Percentiles rank a stretch among this genome's conserved stretches.
Conservation (phyloP, 176 grass and related monocot species). For the Triticum aestivum region DNA sequence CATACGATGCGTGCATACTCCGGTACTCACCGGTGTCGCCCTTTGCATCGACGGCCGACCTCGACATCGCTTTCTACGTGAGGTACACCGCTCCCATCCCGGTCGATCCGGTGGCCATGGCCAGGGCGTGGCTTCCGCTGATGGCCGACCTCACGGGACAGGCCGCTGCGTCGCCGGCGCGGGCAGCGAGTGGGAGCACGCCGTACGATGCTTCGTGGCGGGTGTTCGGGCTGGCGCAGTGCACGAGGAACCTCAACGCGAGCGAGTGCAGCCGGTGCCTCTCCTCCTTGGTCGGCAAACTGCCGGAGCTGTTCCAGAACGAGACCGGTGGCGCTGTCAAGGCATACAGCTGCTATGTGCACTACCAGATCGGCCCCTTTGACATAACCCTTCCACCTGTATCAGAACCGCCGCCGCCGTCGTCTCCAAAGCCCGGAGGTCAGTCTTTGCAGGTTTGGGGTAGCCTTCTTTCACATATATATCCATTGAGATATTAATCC, state of each 20-base stretch:
- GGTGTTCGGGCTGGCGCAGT: slow-evolving; percentile 53
- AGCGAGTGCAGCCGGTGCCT: slow-evolving; percentile 32
- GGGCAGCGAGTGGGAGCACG: background rate
- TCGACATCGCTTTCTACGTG: background rate
- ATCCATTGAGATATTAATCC: background rate
- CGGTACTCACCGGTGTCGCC: slow-evolving; percentile 22
- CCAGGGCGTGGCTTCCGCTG: background rate
- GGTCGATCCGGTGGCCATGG: background rate
- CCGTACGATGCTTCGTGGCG: background rate
- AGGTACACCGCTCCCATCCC: background rate
- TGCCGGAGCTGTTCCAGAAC: background rate
- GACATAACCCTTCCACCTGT: background rate
- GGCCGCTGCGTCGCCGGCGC: background rate
- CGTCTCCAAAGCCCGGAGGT: slow-evolving; percentile 3
- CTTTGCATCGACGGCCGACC: background rate
- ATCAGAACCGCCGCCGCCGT: background rate
- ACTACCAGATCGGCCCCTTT: background rate
- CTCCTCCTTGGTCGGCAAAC: background rate
- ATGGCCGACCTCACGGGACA: background rate
- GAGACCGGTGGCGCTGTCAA: background rate
- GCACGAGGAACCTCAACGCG: slow-evolving; percentile 36
- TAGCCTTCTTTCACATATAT: background rate
- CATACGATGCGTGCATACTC: slow-evolving; percentile 34
- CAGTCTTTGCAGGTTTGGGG: background rate
- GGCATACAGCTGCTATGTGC: slow-evolving; percentile 41